Conservation (phyloP, 441 rosid genomes). For the Daphne laureola region DNA sequence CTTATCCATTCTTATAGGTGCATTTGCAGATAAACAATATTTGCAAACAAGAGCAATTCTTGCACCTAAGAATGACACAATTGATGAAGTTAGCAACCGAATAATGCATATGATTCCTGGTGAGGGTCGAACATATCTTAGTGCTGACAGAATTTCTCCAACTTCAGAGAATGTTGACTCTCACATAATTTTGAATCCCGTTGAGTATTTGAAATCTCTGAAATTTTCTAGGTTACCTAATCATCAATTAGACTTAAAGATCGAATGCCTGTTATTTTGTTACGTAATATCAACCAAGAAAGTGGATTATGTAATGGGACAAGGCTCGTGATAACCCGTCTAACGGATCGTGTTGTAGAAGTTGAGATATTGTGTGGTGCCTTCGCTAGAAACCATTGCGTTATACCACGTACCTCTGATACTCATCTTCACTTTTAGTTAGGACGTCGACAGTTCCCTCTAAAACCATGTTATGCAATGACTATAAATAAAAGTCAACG, state of each 20-base stretch:
- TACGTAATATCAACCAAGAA: neutral
- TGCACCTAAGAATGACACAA: too few relatives aligned
- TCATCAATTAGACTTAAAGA: neutral
- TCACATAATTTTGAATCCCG: neutral
- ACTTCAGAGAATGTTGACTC: too few relatives aligned
- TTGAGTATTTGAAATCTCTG: neutral
- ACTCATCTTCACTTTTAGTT: neutral
- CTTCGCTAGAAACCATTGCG: too few relatives aligned
- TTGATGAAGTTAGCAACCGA: too few relatives aligned
- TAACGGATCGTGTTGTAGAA: neutral
- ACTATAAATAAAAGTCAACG: slow-evolving; percentile 16
- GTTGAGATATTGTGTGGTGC: neutral
- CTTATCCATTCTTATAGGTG: too few relatives aligned
- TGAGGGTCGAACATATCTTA: too few relatives aligned
- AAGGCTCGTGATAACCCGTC: neutral
- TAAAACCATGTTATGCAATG: slow-evolving; percentile 7
- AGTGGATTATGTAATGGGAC: neutral
- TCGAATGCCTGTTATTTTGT: neutral
- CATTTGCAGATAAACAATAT: too few relatives aligned
- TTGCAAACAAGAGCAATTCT: too few relatives aligned
- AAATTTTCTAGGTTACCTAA: neutral
- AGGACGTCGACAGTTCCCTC: slow-evolving; percentile 6
- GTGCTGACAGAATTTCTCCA: too few relatives aligned
- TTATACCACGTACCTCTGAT: neutral
- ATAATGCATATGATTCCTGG: too few relatives aligned